These are phyloP conservation scores for Clarireedia paspali DNA, from an alignment of 2,329 filamentous ascomycete species.

Conservation along the genomic window DNA sequence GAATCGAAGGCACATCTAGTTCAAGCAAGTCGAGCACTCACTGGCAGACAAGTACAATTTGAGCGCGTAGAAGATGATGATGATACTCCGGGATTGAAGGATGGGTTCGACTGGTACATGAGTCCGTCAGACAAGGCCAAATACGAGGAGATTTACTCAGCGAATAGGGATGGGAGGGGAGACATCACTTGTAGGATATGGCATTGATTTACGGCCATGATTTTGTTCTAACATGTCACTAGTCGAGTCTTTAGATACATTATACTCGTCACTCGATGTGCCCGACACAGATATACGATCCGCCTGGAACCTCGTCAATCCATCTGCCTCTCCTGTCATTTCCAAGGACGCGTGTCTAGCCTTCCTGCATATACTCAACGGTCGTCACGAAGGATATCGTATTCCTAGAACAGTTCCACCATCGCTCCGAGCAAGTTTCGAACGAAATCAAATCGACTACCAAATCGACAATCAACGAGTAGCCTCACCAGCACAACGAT, in stretches of 20 bases:
- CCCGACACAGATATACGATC: slow-evolving; percentile 76
- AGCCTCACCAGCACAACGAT: slow-evolving; percentile 59
- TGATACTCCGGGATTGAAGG: slow-evolving; percentile 77
- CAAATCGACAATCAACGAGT: slow-evolving; percentile 70
- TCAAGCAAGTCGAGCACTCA: slow-evolving; percentile 72
- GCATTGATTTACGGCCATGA: neutral
- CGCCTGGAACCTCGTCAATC: slow-evolving; percentile 97
- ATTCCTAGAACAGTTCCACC: slow-evolving; percentile 89
- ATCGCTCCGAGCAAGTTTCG: slow-evolving; percentile 83
- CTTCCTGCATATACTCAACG: slow-evolving; percentile 94
- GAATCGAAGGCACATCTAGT: slow-evolving; percentile 91
- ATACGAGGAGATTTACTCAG: slow-evolving; percentile 95
- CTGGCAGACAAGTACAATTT: slow-evolving; percentile 72
- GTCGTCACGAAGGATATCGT: slow-evolving; percentile 88
- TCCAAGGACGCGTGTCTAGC: slow-evolving; percentile 92
- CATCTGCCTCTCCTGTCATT: slow-evolving; percentile 71
- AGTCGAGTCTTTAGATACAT: slow-evolving; percentile 72
- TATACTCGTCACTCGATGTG: slow-evolving; percentile 75
- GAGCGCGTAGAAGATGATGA: slow-evolving; percentile 78
- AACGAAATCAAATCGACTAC: slow-evolving; percentile 95
- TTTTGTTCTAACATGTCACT: slow-evolving; percentile 10
- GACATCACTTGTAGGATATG: slow-evolving; percentile 65
- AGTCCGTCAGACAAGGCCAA: slow-evolving; percentile 82
- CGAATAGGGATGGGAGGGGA: slow-evolving; percentile 80
- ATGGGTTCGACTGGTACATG: slow-evolving; percentile 99